Evolutionary conservation across 1,139 yeast species (phyloP).

Genomic region (Yamadazyma friedrichii): DNA sequence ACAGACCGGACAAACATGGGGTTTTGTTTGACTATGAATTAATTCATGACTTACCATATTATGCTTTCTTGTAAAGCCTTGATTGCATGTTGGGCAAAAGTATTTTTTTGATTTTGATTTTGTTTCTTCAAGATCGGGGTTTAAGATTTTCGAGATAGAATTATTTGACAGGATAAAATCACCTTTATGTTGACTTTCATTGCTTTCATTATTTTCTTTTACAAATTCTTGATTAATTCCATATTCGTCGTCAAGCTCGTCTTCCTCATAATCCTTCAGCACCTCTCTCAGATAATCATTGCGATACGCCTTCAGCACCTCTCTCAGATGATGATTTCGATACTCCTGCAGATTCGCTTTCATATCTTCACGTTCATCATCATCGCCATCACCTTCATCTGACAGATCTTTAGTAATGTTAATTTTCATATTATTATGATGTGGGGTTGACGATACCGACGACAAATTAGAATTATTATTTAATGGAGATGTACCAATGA

Average conservation of each 20-base stretch:
- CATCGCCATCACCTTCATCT: neutral
- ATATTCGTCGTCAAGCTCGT: too few species aligned
- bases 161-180: constrained; percentile 3
- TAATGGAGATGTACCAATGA: neutral
- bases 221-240: too few species aligned
- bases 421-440: too few species aligned
- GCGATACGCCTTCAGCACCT: too few species aligned
- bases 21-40: constrained; percentile 66
- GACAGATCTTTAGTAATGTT: neutral
- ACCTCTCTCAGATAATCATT: too few species aligned
- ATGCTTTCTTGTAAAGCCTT: constrained; percentile 67
- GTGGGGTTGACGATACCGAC: too few species aligned
- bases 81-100: constrained; percentile 59
- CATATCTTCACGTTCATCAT: neutral
- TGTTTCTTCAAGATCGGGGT: constrained; percentile 4
- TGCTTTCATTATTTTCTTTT: neutral
- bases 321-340: too few species aligned
- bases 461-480: too few species aligned
- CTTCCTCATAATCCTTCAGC: too few species aligned
- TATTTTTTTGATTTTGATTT: constrained; percentile 21
- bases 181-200: neutral
- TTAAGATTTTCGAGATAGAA: constrained; percentile 10
- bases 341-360: too few species aligned
- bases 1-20: constrained; percentile 68
- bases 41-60: constrained; percentile 72